Evolutionary conservation across 805 yeast species (phyloP).

Genomic region (Metschnikowia gelsemii): DNA sequence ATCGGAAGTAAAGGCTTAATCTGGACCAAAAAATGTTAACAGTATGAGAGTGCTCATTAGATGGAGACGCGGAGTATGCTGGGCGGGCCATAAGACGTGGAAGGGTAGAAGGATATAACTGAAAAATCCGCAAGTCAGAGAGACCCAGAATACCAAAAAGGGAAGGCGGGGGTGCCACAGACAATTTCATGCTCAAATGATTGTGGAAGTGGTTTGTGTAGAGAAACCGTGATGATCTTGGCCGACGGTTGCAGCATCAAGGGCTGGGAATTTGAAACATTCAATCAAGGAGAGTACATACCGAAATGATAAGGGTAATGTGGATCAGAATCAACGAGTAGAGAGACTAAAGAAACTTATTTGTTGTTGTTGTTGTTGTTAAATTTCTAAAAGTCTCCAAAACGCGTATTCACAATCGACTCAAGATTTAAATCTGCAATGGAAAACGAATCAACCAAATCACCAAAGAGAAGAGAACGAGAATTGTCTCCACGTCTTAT

Average conservation of each 20-base stretch:
- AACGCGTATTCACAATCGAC: slow-evolving; percentile 1
- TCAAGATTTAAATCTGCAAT: slow-evolving; percentile 4
- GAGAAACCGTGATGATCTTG: not conserved
- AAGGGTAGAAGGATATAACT: no score
- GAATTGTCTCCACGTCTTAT: slow-evolving; percentile 14
- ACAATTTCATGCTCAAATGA: no score
- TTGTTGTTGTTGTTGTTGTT: slow-evolving; percentile 17
- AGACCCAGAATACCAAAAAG: no score
- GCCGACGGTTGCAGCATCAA: not conserved
- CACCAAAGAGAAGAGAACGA: slow-evolving; percentile 1
- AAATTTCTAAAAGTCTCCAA: slow-evolving; percentile 1
- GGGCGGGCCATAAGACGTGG: no score
- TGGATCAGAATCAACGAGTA: slow-evolving; percentile 8
- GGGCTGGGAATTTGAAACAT: not conserved
- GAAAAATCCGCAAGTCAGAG: no score
- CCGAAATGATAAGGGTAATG: slow-evolving; percentile 11
- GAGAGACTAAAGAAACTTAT: slow-evolving; percentile 2
- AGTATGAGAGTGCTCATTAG: no score
- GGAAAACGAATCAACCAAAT: slow-evolving; percentile 6
- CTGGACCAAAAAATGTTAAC: no score
- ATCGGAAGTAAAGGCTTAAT: not conserved
- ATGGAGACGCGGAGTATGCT: no score
- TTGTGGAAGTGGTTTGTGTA: no score
- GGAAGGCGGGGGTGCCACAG: no score
- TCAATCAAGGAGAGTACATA: slow-evolving; percentile 15